Evolutionary conservation across 1,284 basidiomycete species (phyloP), one percentile per base, ranked within the genome.

Genomic region (Irpex lacteus): DNA sequence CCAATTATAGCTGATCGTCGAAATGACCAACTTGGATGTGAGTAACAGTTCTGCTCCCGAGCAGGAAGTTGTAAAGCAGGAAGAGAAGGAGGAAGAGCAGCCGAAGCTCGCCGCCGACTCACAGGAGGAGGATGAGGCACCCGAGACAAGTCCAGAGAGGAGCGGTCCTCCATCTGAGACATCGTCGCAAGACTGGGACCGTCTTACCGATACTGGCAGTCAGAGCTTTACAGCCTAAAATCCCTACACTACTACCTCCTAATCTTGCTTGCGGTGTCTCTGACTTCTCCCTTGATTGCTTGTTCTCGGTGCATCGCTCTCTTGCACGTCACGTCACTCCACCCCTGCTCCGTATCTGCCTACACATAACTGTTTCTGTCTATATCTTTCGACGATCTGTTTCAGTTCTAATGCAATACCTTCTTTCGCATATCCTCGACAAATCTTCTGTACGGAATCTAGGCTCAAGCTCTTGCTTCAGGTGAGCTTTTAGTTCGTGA

Each of bases 1-100:
- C 6, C 2, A 36, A 54, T 19, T 54, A 15, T 68, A 92, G 85
- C 81, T 97, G 68, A 85, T 99, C 67, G 90, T 98, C 86, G 88
- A 96, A 72, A 81, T 98, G 77, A 91, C 91, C 70, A 90, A 91
- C 70, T 78, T 94, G 79, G 94, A 96, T 80, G 94, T 96, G 80
- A 94, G 92, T 92, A 74, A 77, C 67, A 73, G 82, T 78, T 76
- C 81, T 74, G 78, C 81, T 68, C 75, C 79, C 66, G 69, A 73
- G 63, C 75, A 67, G 64, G 72, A 70, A 70, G 72, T 69, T 64
- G 73, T 69, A 52, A 70, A 32, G 66, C 67, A 69, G 38, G 18
- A 59, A 44, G 66, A 52, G 58, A 11, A 47, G 32, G 74, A 71
- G 66, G 70, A 71, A 63, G 73, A 52, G 56, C 66, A 69, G 50